These are phyloP conservation scores for Juncus inflexus DNA, from an alignment of 176 grass and related monocot species.

Conservation along the genomic window DNA sequence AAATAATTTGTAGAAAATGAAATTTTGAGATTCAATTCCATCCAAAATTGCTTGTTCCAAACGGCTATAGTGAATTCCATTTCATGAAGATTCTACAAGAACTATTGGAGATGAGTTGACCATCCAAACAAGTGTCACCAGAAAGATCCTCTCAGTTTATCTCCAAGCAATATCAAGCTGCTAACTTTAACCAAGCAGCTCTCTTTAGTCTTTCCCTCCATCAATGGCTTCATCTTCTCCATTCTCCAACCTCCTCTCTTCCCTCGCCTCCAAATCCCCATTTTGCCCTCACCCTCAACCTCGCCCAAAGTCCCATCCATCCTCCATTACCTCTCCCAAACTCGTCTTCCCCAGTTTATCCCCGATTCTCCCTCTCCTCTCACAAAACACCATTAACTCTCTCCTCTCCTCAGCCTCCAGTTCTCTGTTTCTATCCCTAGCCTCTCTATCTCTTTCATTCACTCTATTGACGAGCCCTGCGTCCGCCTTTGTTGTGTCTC, in stretches of 20 bases:
- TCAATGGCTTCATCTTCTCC: slow-evolving; percentile 30
- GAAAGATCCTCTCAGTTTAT: no score
- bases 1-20: no score
- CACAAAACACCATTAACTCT: background rate
- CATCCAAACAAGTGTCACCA: no score
- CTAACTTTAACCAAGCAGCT: no score
- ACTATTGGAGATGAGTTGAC: no score
- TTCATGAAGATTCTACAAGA: no score
- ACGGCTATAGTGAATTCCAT: no score
- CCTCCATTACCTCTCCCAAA: background rate
- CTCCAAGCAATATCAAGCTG: no score
- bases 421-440: slow-evolving; percentile 48
- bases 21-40: no score
- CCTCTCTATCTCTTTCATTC: slow-evolving; percentile 48
- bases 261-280: slow-evolving; percentile 12
- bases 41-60: no score
- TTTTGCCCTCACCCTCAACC: background rate
- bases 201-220: background rate
- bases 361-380: slow-evolving; percentile 16
- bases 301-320: background rate
- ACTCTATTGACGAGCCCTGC: slow-evolving; percentile 56
- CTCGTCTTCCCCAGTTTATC: background rate
- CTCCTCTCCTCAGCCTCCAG: slow-evolving; percentile 52
- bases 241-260: slow-evolving; percentile 16
- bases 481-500: slow-evolving; percentile 68